Percentiles rank a stretch among this genome's conserved stretches.
Evolutionary conservation across 2,329 filamentous ascomycete genomes (phyloP).

Genomic region (Paecilomyces formosus): DNA sequence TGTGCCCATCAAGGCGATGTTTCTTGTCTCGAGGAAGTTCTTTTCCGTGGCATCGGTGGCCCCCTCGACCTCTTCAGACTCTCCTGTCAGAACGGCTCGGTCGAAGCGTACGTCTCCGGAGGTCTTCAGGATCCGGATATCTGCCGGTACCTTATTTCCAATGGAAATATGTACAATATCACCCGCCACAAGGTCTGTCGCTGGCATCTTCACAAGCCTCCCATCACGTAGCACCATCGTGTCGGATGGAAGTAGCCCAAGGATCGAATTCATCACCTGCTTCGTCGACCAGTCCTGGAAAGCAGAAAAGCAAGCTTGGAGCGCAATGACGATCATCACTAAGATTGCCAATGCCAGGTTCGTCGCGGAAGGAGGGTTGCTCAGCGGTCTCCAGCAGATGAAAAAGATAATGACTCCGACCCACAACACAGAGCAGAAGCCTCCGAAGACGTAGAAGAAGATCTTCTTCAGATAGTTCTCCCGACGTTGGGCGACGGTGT

Average conservation of each 20-base stretch:
- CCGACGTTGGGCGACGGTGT: conserved; percentile 59
- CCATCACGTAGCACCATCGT: conserved; percentile 62
- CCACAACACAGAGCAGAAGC: conserved; percentile 69
- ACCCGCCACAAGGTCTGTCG: conserved; percentile 63
- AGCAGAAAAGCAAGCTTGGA: conserved; percentile 62
- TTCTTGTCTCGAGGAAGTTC: conserved; percentile 72
- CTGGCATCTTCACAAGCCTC: conserved; percentile 42
- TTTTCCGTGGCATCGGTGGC: conserved; percentile 58
- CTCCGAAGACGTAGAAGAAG: conserved; percentile 67
- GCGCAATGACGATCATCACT: conserved; percentile 61
- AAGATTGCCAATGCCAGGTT: conserved; percentile 69
- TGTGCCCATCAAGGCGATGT: conserved; percentile 70
- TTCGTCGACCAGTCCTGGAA: conserved; percentile 71
- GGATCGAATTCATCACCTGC: conserved; percentile 71
- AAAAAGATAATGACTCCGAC: conserved; percentile 66
- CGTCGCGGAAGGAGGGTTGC: conserved; percentile 59
- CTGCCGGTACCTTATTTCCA: conserved; percentile 68
- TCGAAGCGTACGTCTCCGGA: conserved; percentile 69
- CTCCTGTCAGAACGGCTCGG: conserved; percentile 65
- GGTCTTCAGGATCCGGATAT: conserved; percentile 62
- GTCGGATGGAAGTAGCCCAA: conserved; percentile 66
- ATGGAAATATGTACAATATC: conserved; percentile 63
- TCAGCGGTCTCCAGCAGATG: conserved; percentile 68
- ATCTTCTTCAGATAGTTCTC: conserved; percentile 54
- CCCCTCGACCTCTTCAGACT: conserved; percentile 59